A percentile compares a stretch with the other conserved stretches of the same genome.
Conservation (phyloP, 163 green algal species). For the Chlorella variabilis region DNA sequence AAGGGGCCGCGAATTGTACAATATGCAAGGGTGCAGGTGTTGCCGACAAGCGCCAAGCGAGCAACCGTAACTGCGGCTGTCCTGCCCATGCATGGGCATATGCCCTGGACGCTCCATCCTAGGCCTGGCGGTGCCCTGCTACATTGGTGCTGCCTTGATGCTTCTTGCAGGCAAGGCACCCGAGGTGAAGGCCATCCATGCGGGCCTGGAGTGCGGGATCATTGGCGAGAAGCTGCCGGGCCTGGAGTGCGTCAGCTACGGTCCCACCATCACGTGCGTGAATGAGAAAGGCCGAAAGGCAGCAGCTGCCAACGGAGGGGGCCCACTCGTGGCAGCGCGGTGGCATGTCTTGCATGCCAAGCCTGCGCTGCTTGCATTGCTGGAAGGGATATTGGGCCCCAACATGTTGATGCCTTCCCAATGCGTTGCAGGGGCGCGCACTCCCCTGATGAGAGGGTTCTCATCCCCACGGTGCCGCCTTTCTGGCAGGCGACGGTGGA, state of each 20-base stretch:
- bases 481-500: conserved; percentile 51
- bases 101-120: too few species aligned
- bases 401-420: background rate
- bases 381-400: background rate
- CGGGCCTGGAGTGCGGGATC: conserved; percentile 86
- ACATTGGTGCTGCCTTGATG: too few species aligned
- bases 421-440: conserved; percentile 63
- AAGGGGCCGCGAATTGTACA: too few species aligned
- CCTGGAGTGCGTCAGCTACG: conserved; percentile 69
- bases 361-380: background rate
- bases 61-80: too few species aligned
- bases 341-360: background rate
- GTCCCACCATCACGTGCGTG: conserved; percentile 73
- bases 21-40: too few species aligned
- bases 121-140: too few species aligned
- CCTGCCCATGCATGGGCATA: too few species aligned
- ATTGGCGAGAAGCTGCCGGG: conserved; percentile 71
- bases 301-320: background rate
- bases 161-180: conserved; percentile 22
- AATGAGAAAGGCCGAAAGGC: too few species aligned
- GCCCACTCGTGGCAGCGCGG: background rate
- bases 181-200: conserved; percentile 53
- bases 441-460: conserved; percentile 72
- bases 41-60: too few species aligned
- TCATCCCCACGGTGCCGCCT: conserved; percentile 44